phyloP scores from a whole-genome alignment of 1,284 basidiomycete genomes.

The Abortiporus biennis region DNA sequence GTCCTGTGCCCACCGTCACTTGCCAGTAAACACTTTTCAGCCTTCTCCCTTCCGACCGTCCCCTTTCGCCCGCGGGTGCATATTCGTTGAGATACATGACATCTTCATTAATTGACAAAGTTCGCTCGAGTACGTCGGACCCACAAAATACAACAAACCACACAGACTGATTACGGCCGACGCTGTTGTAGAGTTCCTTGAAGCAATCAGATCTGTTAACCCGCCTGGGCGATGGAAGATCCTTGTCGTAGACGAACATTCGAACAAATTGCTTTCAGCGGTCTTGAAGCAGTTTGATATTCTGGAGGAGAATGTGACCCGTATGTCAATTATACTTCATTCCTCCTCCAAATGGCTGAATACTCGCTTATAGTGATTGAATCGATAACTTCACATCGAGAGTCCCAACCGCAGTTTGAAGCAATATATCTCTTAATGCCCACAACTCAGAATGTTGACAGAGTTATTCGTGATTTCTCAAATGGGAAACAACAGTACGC shows the following conservation, averaged over 20 bases:
- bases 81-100: slow-evolving; percentile 23
- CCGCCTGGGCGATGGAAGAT: slow-evolving; percentile 91
- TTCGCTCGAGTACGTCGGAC: slow-evolving; percentile 44
- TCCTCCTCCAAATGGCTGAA: slow-evolving; percentile 6
- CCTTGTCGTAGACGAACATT: slow-evolving; percentile 91
- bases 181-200: slow-evolving; percentile 82
- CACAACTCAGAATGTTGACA: slow-evolving; percentile 89
- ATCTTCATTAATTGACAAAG: slow-evolving; percentile 49
- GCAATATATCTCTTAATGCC: slow-evolving; percentile 94
- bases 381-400: slow-evolving; percentile 66
- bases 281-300: slow-evolving; percentile 94
- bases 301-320: slow-evolving; percentile 88
- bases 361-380: slow-evolving; percentile 57
- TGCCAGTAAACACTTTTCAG: slow-evolving; percentile 1
- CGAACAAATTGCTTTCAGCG: slow-evolving; percentile 78
- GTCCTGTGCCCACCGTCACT: too few species aligned
- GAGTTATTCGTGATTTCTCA: slow-evolving; percentile 84
- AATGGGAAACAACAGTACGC: slow-evolving; percentile 70
- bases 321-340: slow-evolving; percentile 41
- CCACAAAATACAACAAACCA: not conserved
- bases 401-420: slow-evolving; percentile 78
- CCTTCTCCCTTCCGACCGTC: slow-evolving; percentile 1
- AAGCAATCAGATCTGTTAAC: slow-evolving; percentile 76
- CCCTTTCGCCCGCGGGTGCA: not conserved
- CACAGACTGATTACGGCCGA: too few species aligned